Conservation (phyloP, 805 yeast species). For the Candida maris region DNA sequence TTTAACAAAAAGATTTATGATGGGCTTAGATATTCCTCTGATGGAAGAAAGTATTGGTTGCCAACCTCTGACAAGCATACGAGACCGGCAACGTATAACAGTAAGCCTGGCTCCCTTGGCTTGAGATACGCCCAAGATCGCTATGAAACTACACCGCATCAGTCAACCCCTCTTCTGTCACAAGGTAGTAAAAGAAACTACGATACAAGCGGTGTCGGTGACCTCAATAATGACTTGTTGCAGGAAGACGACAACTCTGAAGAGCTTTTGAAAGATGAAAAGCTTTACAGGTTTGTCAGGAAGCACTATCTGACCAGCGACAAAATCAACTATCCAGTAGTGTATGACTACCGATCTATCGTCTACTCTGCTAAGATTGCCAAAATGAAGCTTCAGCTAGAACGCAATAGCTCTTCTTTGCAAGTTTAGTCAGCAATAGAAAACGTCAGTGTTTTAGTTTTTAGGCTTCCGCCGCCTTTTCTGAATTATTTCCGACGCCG, state of each 20-base stretch:
- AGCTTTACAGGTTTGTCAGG: constrained; percentile 32
- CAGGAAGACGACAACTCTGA: constrained; percentile 2
- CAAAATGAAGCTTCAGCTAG: constrained; percentile 12
- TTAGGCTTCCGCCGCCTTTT: too few relatives aligned
- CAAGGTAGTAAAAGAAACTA: constrained; percentile 9
- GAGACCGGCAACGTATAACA: constrained; percentile 2
- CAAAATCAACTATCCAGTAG: constrained; percentile 41
- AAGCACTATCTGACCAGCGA: constrained; percentile 33
- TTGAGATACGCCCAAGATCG: constrained; percentile 11
- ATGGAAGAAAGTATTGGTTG: constrained; percentile 87
- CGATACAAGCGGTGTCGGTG: constrained; percentile 2
- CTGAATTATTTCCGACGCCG: too few relatives aligned
- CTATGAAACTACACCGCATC: constrained; percentile 5
- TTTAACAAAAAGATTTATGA: constrained; percentile 65
- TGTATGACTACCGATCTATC: constrained; percentile 20
- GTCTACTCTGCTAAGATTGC: constrained; percentile 18
- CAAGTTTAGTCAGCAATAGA: too few relatives aligned
- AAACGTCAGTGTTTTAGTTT: too few relatives aligned
- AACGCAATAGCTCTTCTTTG: too few relatives aligned
- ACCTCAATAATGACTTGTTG: not conserved
- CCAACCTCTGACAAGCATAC: constrained; percentile 10
- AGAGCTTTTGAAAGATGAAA: constrained; percentile 35
- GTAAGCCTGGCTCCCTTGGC: constrained; percentile 8
- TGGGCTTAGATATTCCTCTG: constrained; percentile 76
- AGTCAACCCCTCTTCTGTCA: constrained; percentile 12